phyloP scores from a whole-genome alignment of 306 rosid genomes.

The Cicer arietinum region DNA sequence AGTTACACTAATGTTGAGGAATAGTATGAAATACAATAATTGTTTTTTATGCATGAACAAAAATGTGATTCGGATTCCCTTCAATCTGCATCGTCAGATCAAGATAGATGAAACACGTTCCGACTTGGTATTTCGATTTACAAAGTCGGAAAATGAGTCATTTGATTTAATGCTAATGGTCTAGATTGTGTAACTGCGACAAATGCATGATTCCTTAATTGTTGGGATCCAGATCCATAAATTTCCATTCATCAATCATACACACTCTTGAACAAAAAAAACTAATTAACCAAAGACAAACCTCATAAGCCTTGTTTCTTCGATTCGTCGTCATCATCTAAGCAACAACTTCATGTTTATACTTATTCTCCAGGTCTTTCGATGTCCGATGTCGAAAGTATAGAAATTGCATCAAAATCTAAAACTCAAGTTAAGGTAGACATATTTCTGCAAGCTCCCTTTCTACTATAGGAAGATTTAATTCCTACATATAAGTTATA shows the following conservation, averaged over 20 bases:
- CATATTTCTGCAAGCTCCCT: background rate
- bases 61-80: background rate
- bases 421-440: slow-evolving; percentile 40
- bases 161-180: background rate
- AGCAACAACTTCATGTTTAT: slow-evolving; percentile 41
- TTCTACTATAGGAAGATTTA: background rate
- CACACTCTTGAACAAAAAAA: no score
- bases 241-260: background rate
- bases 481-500: background rate
- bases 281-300: background rate
- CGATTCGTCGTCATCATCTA: slow-evolving; percentile 39
- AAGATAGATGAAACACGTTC: background rate
- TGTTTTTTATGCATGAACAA: background rate
- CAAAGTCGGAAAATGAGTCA: background rate
- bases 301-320: slow-evolving; percentile 47
- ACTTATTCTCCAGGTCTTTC: slow-evolving; percentile 6
- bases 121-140: background rate
- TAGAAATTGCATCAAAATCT: slow-evolving; percentile 66
- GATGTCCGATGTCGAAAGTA: slow-evolving; percentile 43
- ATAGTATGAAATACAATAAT: slow-evolving; percentile 8
- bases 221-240: background rate
- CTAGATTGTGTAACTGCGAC: background rate
- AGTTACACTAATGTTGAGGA: background rate
- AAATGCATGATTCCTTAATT: background rate
- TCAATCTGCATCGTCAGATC: background rate